A percentile compares a stretch with the other conserved stretches of the same genome.
These are phyloP conservation scores for Arabis hirsuta DNA, from an alignment of 345 rosid genomes.

Conservation along the genomic window DNA sequence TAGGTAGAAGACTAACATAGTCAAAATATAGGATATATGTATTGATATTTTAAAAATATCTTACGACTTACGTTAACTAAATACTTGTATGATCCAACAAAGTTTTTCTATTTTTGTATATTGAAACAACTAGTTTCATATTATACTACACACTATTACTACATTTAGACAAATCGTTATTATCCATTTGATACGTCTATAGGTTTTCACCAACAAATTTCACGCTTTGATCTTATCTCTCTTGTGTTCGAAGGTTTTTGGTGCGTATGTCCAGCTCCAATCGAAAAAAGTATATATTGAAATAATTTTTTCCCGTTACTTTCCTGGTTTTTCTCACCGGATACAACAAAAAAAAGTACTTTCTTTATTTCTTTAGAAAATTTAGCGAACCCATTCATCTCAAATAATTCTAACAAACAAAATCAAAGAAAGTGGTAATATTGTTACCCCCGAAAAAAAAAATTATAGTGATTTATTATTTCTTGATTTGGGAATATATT, in stretches of 20 bases:
- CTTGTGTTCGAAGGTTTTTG: conserved; percentile 3
- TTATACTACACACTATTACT: conserved; percentile 22
- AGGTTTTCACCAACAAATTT: conserved; percentile 24
- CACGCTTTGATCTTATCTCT: conserved; percentile 10
- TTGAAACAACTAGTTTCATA: conserved; percentile 13
- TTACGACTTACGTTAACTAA: too few relatives aligned
- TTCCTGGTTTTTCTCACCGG: conserved; percentile 5
- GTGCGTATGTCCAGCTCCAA: conserved; percentile 31
- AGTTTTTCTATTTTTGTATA: conserved; percentile 11
- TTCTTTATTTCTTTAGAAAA: neutral
- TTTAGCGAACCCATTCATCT: neutral
- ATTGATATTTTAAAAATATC: too few relatives aligned
- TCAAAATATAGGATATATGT: too few relatives aligned
- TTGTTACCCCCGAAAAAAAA: too few relatives aligned
- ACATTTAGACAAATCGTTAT: conserved; percentile 21
- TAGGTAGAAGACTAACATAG: too few relatives aligned
- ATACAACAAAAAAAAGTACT: neutral
- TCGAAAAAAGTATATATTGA: conserved; percentile 13
- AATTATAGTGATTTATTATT: too few relatives aligned
- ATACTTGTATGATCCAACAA: neutral
- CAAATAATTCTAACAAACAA: neutral
- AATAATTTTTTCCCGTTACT: neutral
- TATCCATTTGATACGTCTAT: conserved; percentile 13
- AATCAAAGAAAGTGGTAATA: neutral
- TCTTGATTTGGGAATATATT: too few relatives aligned